Base-by-base conservation (phyloP, 345 rosid species). In the Citropsis articulata region DNA sequence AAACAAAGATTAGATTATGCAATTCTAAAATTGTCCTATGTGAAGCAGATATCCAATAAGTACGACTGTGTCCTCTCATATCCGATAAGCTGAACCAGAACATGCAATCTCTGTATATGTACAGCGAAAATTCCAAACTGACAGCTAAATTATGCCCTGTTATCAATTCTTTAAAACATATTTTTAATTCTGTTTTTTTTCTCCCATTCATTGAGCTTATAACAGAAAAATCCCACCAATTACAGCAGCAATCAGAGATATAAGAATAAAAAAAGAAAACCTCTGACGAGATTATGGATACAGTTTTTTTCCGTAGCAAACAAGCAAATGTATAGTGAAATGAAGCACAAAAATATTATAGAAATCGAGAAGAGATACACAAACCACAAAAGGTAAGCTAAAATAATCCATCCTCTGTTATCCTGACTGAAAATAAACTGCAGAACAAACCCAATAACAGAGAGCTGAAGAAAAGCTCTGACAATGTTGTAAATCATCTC, bases 341-440 rank as follows among this genome's bases (percentile, higher is more conserved):
- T 2, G 24, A 65, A 48, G 19, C 4, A 2, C 0, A 30, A 4
- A 9, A 22, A 61, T 45, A 4, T 4, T 9, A 1, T 21, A 48
- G 22, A 62, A 28, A 6, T 38, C 4, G 30, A 12, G 14, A n/a
- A 45, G 22, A 27, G 1, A 28, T 38, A 57, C 14, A 72, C 60
- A 9, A 18, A 91, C 97, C 97, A 92, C 93, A 93, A 93, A 83
- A 93, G 88, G 78, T 95, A 95, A 57, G 95, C 96, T 19, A 92
- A 86, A 70, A 95, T 2, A 84, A 95, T 95, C 97, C 97, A 93
- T 14, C 65, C 77, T 31, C 75, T n/a, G 65, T 88, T 85, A 1
- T 88, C 76, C 61, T 85, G 91, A 35, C 53, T 83, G 59, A 95
- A 95, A 77, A 95, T 93, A 87, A 95, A 92, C 71, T 93, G 93